A percentile compares a stretch with the other conserved stretches of the same genome.
Evolutionary conservation across 1,284 basidiomycete genomes (phyloP).

Genomic region (Inonotus obliquus): DNA sequence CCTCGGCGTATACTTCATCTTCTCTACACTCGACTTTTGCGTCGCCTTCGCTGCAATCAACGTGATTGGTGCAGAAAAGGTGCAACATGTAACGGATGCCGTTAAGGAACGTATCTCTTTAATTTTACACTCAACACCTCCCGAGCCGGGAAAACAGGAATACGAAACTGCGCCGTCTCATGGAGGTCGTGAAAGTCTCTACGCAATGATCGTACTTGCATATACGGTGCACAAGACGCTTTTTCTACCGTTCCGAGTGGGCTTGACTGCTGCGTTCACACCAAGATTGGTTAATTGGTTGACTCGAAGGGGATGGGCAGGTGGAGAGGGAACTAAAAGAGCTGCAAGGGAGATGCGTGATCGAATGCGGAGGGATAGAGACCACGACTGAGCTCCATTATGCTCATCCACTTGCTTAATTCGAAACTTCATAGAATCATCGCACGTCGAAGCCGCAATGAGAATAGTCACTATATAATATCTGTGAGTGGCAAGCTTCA

Average conservation of each 20-base stretch:
- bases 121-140: slow-evolving; percentile 44
- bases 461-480: not conserved
- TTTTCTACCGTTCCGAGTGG: slow-evolving; percentile 87
- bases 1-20: slow-evolving; percentile 75
- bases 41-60: slow-evolving; percentile 84
- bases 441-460: not conserved
- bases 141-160: slow-evolving; percentile 63
- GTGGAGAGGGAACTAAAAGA: slow-evolving; percentile 58
- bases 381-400: slow-evolving; percentile 21
- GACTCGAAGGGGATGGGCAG: slow-evolving; percentile 69
- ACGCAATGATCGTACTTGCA: slow-evolving; percentile 89
- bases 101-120: slow-evolving; percentile 48
- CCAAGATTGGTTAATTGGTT: slow-evolving; percentile 83
- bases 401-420: not conserved
- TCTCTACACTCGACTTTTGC: slow-evolving; percentile 74
- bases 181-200: slow-evolving; percentile 64
- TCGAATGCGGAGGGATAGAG: slow-evolving; percentile 32
- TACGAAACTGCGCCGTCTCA: slow-evolving; percentile 36
- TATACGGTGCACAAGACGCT: slow-evolving; percentile 96
- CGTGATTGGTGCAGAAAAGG: slow-evolving; percentile 86
- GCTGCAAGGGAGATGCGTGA: slow-evolving; percentile 63
- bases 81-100: slow-evolving; percentile 60
- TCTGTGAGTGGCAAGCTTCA: not conserved
- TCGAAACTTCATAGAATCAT: not conserved
- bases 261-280: slow-evolving; percentile 84